phyloP scores from a whole-genome alignment of 805 yeast species.

The Groenewaldozyma salmanticensis region DNA sequence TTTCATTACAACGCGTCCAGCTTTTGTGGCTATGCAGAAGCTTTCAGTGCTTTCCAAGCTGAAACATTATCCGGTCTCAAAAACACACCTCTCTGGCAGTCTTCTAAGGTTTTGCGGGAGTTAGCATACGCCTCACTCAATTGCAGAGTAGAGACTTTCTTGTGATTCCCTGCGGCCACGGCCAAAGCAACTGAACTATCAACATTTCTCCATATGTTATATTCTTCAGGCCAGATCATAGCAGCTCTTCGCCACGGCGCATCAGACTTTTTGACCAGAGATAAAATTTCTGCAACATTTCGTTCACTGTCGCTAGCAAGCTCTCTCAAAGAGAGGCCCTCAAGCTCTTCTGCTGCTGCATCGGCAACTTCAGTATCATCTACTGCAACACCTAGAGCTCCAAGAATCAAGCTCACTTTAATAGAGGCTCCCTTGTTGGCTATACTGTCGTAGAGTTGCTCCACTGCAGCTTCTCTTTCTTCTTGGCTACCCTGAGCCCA shows the following conservation, averaged over 20 bases:
- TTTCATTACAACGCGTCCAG: too few relatives aligned
- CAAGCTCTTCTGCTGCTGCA: conserved; percentile 60
- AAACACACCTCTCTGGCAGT: conserved; percentile 59
- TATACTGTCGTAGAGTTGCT: conserved; percentile 63
- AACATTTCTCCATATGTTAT: conserved; percentile 59
- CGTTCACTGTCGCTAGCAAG: conserved; percentile 41
- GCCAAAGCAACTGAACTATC: conserved; percentile 46
- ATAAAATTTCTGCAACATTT: conserved; percentile 50
- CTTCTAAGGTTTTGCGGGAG: conserved; percentile 38
- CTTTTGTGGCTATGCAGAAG: background rate
- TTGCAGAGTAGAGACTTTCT: conserved; percentile 37
- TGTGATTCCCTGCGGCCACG: conserved; percentile 43
- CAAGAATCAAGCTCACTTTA: conserved; percentile 60
- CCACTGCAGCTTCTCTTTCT: conserved; percentile 72
- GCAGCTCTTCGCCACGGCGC: conserved; percentile 60
- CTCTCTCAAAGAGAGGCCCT: conserved; percentile 37
- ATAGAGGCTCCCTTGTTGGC: conserved; percentile 57
- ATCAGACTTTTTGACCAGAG: conserved; percentile 40
- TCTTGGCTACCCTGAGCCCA: conserved; percentile 70
- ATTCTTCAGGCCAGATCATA: conserved; percentile 62
- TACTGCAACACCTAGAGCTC: conserved; percentile 61
- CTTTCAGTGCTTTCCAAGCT: conserved; percentile 24
- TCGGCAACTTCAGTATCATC: conserved; percentile 34
- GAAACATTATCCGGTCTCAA: conserved; percentile 43
- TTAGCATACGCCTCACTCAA: conserved; percentile 43